A percentile compares a stretch with the other conserved stretches of the same genome.
Evolutionary conservation across 2,329 filamentous ascomycete genomes (phyloP).

Genomic region (Epichloe brachyelytri): DNA sequence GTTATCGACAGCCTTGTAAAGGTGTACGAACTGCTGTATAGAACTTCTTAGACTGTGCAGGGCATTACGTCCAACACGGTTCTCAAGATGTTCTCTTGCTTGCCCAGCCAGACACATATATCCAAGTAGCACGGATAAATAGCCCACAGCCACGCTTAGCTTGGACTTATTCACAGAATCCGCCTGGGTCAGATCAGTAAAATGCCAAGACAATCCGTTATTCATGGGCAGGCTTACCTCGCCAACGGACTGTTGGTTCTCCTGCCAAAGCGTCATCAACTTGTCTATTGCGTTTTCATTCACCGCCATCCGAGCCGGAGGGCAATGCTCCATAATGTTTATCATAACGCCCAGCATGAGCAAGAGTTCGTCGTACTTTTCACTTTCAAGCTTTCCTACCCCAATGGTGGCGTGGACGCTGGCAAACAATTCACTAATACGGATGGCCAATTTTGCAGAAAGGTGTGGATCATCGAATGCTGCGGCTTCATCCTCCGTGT

Average conservation of each 20-base stretch:
- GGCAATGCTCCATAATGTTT: slow-evolving; percentile 72
- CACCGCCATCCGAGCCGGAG: slow-evolving; percentile 38
- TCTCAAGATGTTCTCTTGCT: slow-evolving; percentile 29
- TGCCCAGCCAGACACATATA: slow-evolving; percentile 54
- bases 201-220: background rate
- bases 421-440: slow-evolving; percentile 39
- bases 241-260: slow-evolving; percentile 49
- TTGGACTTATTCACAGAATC: slow-evolving; percentile 63
- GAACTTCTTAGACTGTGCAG: slow-evolving; percentile 35
- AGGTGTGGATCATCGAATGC: slow-evolving; percentile 52
- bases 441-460: slow-evolving; percentile 32
- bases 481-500: slow-evolving; percentile 62
- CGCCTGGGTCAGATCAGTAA: slow-evolving; percentile 31
- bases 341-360: slow-evolving; percentile 73
- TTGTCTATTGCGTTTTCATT: slow-evolving; percentile 34
- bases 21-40: slow-evolving; percentile 40
- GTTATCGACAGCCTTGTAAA: slow-evolving; percentile 37
- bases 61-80: slow-evolving; percentile 29
- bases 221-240: slow-evolving; percentile 44
- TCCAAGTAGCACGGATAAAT: slow-evolving; percentile 71
- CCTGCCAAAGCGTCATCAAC: slow-evolving; percentile 54
- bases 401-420: slow-evolving; percentile 34
- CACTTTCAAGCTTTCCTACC: slow-evolving; percentile 33
- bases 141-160: slow-evolving; percentile 73
- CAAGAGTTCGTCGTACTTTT: slow-evolving; percentile 56